Base-by-base conservation (phyloP, 768 basidiomycete genomes). In the Pleurotus djamor region DNA sequence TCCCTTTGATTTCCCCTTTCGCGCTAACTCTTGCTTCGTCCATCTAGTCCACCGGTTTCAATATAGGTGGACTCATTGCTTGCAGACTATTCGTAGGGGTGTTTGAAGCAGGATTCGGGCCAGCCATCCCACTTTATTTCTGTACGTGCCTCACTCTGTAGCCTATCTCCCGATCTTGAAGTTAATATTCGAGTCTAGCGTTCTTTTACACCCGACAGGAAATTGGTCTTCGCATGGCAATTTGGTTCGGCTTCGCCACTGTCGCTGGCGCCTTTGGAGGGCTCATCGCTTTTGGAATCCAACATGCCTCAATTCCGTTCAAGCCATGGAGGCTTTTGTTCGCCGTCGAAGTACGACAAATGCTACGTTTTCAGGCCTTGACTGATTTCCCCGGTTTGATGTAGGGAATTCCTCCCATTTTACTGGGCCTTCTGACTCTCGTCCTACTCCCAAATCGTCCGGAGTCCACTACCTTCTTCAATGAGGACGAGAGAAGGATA, bases 231-330 rank as follows among this genome's bases (percentile, higher is more conserved):
- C 83, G 91, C 47, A 81, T 88, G 81, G 89, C 88, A 1, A 83
- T 89, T 64, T 92, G 89, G 88, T 93, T 92, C 60, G 88, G 88
- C 8, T 93, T 92, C 67, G 90, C 92, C 4, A 91, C 91, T 2
- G 83, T 91, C 3, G 89, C 91, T 3, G 91, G 91, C 28, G 92
- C 92, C 4, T 93, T 93, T 61, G 90, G 91, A 10, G 91, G 92
- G 13, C 73, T 92, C 45, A 82, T 94, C 38, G 91, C 92, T 4
- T 93, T 89, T 62, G 92, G 90, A 0, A 76, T 93, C 6, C 88
- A 91, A 62, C 81, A 91, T 66, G 77, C 76, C 2, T 70, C 84
- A 52, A 61, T 77, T 0, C 64, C 78, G 3, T 70, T 88, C 35
- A 68, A 76, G 8, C 75, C 83, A 59, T 86, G 84, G 89, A 77